phyloP scores from a whole-genome alignment of 106 monocot species.

The Posidonia australis region DNA sequence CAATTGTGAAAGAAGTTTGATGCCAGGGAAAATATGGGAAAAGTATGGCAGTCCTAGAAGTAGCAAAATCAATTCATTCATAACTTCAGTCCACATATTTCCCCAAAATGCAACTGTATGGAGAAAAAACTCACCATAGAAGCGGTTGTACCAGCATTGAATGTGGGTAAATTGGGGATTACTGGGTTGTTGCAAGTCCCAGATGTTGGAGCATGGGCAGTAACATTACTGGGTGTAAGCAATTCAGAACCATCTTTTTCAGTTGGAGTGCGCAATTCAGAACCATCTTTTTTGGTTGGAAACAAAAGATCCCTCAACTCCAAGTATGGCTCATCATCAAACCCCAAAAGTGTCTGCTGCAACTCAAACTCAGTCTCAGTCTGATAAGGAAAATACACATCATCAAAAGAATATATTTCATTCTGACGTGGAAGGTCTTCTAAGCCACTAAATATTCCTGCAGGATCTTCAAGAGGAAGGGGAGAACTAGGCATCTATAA shows the following conservation, averaged over 20 bases:
- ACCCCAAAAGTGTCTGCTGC: constrained; percentile 7
- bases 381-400: neutral
- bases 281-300: neutral
- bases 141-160: neutral
- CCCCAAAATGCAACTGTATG: neutral
- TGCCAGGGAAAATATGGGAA: neutral
- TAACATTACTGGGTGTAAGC: neutral
- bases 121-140: neutral
- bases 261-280: neutral
- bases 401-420: neutral
- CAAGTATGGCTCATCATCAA: constrained; percentile 18
- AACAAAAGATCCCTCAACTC: constrained; percentile 30
- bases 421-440: neutral
- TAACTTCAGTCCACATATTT: neutral
- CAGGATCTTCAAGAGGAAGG: neutral
- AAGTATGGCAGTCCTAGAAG: neutral
- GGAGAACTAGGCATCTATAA: neutral
- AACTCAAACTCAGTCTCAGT: neutral
- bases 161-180: neutral
- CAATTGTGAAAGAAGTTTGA: no score
- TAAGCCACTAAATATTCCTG: constrained; percentile 10
- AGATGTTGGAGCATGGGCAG: neutral
- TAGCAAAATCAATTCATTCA: neutral
- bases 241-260: constrained; percentile 5
- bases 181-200: neutral